Evolutionary conservation across 306 rosid species (phyloP).

Genomic region (Medicago lupulina): DNA sequence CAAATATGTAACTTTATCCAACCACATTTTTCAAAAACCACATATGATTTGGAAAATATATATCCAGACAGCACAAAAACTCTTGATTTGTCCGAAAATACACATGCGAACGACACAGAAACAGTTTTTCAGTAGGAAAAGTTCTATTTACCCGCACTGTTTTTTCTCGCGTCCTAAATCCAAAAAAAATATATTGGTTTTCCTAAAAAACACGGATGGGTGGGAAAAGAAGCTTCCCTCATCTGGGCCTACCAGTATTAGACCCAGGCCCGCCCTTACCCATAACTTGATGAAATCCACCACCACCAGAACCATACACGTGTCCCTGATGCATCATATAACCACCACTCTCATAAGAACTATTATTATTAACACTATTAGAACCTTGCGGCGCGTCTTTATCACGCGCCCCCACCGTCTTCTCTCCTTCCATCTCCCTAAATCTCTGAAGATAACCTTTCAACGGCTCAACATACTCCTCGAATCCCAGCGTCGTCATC

Average conservation of each 20-base stretch:
- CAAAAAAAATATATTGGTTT: too few relatives aligned
- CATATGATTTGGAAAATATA: neutral
- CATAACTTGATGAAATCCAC: constrained; percentile 64
- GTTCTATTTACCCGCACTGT: too few relatives aligned
- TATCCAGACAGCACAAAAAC: neutral
- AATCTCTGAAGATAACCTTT: constrained; percentile 79
- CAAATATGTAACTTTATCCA: neutral
- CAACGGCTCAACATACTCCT: constrained; percentile 88
- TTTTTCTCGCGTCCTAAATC: too few relatives aligned
- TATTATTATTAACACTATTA: constrained; percentile 29
- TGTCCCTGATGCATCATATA: constrained; percentile 70
- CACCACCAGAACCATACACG: constrained; percentile 71
- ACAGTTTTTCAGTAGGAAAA: too few relatives aligned
- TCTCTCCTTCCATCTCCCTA: constrained; percentile 89
- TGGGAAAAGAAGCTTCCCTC: neutral
- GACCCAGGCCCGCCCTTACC: constrained; percentile 65
- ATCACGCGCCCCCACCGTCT: constrained; percentile 75
- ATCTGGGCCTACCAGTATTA: constrained; percentile 59
- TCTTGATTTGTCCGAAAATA: neutral
- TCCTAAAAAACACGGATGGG: neutral
- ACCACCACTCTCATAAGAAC: constrained; percentile 42
- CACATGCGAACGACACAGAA: too few relatives aligned
- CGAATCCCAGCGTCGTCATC: constrained; percentile 88
- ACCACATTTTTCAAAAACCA: neutral
- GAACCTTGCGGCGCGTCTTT: constrained; percentile 43